Evolutionary conservation across 768 basidiomycete species (phyloP), one percentile per base, ranked within the genome.

Genomic region (Xerocomus spinulosus): DNA sequence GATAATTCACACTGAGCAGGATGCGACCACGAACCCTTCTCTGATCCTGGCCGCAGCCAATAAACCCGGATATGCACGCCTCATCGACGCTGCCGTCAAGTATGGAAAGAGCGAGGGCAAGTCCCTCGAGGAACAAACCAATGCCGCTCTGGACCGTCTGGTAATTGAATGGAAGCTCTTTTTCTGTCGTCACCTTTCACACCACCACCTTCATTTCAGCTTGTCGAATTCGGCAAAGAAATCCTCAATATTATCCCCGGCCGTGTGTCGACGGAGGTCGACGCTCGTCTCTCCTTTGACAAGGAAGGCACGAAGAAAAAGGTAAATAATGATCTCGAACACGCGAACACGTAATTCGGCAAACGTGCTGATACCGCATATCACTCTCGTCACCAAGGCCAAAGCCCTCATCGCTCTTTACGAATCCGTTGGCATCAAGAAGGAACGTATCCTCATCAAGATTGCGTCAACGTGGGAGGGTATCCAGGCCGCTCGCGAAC

Each of bases 401-500:
- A 86, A 80, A 69, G 80, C 88, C 63, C 82, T 98, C 64, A 98
- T 99, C 59, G 83, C 83, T 30, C 84, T 98, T 51, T 99, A 99
- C 77, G 80, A 93, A 29, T 89, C 88, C n/a, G 67, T 93, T 54
- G 96, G 96, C 54, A 83, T 99, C 74, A 75, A 81, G 67, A 91
- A 88, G 73, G 93, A 98, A 35, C 91, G 96, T 54, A 76, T 99
- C 53, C 77, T 99, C 59, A 97, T 99, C 83, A 99, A 99, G 78
- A 97, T 99, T 65, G 96, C 95, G 25, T 95, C 96, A 33, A 94
- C 94, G 40, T 99, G 92, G 90, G 96, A 98, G 73, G 96, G 96
- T 72, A 99, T 99, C 74, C 95, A 99, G 71, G 96, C 96, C 50
- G 96, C 96, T 30, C 84, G 92, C 54, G 86, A 94, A 70, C 85